Evolutionary conservation across 2,329 filamentous ascomycete species (phyloP).

Genomic region (Hypoxylon sp.): DNA sequence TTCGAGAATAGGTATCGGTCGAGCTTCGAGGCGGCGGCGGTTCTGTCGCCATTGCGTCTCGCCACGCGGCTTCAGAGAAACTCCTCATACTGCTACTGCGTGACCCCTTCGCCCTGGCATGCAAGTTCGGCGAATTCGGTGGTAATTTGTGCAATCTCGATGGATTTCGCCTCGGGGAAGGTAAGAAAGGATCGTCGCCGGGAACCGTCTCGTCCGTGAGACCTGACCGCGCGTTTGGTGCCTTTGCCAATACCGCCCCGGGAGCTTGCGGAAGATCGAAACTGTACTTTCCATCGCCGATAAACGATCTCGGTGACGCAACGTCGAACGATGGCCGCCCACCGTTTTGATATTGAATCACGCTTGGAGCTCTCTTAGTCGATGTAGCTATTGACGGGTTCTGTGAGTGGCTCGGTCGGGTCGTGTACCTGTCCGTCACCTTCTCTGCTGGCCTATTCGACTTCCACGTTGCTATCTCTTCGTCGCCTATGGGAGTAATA

Average conservation of each 20-base stretch:
- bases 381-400: conserved; percentile 57
- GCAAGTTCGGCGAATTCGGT: conserved; percentile 52
- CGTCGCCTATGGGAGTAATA: conserved; percentile 74
- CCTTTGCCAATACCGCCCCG: conserved; percentile 67
- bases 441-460: conserved; percentile 56
- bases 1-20: conserved; percentile 51
- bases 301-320: conserved; percentile 55
- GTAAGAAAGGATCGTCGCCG: conserved; percentile 72
- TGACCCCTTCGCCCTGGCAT: conserved; percentile 60
- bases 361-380: conserved; percentile 64
- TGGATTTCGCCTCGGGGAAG: conserved; percentile 66
- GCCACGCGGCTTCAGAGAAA: conserved; percentile 60
- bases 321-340: conserved; percentile 54
- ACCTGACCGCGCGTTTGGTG: conserved; percentile 73
- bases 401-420: conserved; percentile 52
- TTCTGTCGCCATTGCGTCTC: conserved; percentile 48
- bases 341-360: conserved; percentile 67
- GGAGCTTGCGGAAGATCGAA: conserved; percentile 61
- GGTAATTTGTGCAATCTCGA: conserved; percentile 68
- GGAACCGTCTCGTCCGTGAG: conserved; percentile 74
- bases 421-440: conserved; percentile 47
- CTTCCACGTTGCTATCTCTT: conserved; percentile 77
- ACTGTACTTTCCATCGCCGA: conserved; percentile 58
- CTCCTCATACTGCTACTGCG: conserved; percentile 63
- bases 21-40: conserved; percentile 55